These are phyloP conservation scores for Yamadazyma sp. DNA, from an alignment of 1,139 yeast genomes.

Conservation along the genomic window DNA sequence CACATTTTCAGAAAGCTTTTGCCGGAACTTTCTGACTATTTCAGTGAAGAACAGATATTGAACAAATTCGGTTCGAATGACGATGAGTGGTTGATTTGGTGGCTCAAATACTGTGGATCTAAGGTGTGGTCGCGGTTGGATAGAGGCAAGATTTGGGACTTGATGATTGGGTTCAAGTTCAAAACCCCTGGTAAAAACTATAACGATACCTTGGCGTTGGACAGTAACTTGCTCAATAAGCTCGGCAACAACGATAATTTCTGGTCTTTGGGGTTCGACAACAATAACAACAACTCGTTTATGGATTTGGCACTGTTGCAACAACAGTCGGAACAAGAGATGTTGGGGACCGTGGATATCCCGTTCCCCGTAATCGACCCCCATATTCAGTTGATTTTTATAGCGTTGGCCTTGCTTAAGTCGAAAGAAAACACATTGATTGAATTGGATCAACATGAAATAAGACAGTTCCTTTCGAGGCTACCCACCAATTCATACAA, in stretches of 20 bases:
- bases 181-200: slow-evolving; percentile 33
- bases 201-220: slow-evolving; percentile 31
- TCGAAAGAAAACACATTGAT: slow-evolving; percentile 75
- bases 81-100: slow-evolving; percentile 92
- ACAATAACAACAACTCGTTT: slow-evolving; percentile 5
- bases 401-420: slow-evolving; percentile 76
- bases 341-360: slow-evolving; percentile 23
- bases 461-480: slow-evolving; percentile 71
- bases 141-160: slow-evolving; percentile 88
- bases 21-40: slow-evolving; percentile 76
- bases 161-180: slow-evolving; percentile 76
- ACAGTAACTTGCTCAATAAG: slow-evolving; percentile 24
- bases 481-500: slow-evolving; percentile 45
- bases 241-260: slow-evolving; percentile 45
- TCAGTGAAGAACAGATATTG: slow-evolving; percentile 79
- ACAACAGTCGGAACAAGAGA: slow-evolving; percentile 1
- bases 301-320: slow-evolving; percentile 4
- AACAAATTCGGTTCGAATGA: slow-evolving; percentile 62
- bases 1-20: slow-evolving; percentile 60
- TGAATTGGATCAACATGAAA: slow-evolving; percentile 89
- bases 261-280: slow-evolving; percentile 30
- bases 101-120: slow-evolving; percentile 92
- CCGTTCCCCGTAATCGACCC: slow-evolving; percentile 74
- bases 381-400: slow-evolving; percentile 74
- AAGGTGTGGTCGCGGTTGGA: slow-evolving; percentile 81